These are phyloP conservation scores for Aquilaria malaccensis DNA, from an alignment of 345 rosid species.

Conservation along the genomic window DNA sequence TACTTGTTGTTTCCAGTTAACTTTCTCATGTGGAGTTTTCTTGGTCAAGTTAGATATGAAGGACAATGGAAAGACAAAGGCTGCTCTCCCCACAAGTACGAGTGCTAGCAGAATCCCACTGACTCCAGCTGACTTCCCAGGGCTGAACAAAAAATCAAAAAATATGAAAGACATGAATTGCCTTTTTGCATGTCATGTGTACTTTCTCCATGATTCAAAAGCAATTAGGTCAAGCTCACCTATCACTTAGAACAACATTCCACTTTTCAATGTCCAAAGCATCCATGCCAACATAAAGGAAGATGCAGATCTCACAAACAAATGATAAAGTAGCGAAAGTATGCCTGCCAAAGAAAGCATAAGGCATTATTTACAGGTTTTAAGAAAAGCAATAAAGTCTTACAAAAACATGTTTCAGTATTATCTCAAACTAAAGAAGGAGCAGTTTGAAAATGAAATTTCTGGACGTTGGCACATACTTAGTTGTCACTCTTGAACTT, in stretches of 20 bases:
- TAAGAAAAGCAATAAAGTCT: neutral
- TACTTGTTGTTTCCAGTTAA: slow-evolving; percentile 68
- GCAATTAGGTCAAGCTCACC: slow-evolving; percentile 34
- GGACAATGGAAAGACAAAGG: slow-evolving; percentile 82
- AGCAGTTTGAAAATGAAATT: neutral
- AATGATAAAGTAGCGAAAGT: slow-evolving; percentile 90
- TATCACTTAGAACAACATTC: slow-evolving; percentile 55
- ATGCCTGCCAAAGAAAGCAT: slow-evolving; percentile 42
- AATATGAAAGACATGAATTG: neutral
- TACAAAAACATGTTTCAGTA: neutral
- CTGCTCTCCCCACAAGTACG: slow-evolving; percentile 80
- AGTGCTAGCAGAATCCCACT: slow-evolving; percentile 77
- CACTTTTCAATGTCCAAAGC: slow-evolving; percentile 94
- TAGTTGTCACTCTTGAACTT: slow-evolving; percentile 87
- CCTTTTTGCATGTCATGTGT: neutral
- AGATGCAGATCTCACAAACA: slow-evolving; percentile 90
- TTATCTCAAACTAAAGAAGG: neutral
- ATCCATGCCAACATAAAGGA: slow-evolving; percentile 98
- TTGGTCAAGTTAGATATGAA: slow-evolving; percentile 81
- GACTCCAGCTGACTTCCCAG: slow-evolving; percentile 62
- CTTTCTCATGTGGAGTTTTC: slow-evolving; percentile 47
- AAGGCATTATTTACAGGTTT: slow-evolving; percentile 8
- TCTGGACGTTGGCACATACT: slow-evolving; percentile 33
- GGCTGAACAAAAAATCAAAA: slow-evolving; percentile 36
- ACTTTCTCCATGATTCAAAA: neutral